Evolutionary conservation across 2,329 filamentous ascomycete genomes (phyloP).

Genomic region (Corinectria fuckeliana): DNA sequence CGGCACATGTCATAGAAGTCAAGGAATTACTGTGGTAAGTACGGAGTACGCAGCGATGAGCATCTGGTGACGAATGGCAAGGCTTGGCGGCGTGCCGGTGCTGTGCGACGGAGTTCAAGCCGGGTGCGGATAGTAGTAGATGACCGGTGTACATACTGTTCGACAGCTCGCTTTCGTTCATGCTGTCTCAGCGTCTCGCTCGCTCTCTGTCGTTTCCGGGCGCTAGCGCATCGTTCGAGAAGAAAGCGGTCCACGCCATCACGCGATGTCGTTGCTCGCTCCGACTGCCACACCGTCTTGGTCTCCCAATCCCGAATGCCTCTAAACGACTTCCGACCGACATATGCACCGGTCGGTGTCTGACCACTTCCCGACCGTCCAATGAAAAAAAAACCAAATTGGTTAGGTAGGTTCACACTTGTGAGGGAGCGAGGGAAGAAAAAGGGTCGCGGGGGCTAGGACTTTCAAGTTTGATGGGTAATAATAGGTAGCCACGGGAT

Average conservation of each 20-base stretch:
- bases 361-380: neutral
- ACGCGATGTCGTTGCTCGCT: neutral
- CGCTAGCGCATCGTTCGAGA: slow-evolving; percentile 12
- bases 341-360: neutral
- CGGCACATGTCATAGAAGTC: neutral
- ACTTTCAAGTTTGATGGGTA: neutral
- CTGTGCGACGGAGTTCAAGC: neutral
- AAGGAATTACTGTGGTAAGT: no score
- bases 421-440: neutral
- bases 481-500: neutral
- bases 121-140: neutral
- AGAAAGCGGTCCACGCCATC: slow-evolving; percentile 15
- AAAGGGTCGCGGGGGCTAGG: neutral
- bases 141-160: no score
- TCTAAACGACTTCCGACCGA: neutral
- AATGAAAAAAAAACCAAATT: neutral
- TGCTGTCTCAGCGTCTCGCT: neutral
- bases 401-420: neutral
- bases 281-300: neutral
- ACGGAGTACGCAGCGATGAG: no score
- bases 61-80: slow-evolving; percentile 4
- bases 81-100: neutral
- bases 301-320: neutral
- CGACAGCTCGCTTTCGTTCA: neutral
- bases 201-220: neutral